phyloP scores from a whole-genome alignment of 176 grass and related monocot species.

The Ampelocalamus luodianensis region DNA sequence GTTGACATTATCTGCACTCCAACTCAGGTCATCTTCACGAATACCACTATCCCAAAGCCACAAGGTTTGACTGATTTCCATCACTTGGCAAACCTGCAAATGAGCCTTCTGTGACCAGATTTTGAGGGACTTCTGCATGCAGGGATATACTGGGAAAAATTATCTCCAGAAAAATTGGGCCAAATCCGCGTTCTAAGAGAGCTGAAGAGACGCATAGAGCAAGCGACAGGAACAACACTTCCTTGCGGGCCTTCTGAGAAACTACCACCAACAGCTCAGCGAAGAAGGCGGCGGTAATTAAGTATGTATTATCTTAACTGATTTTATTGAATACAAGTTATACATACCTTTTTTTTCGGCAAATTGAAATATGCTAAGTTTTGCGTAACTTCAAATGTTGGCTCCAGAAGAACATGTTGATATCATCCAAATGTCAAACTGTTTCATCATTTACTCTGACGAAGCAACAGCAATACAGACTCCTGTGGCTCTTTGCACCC shows the following conservation, averaged over 20 bases:
- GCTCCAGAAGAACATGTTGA: neutral
- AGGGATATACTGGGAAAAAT: slow-evolving; percentile 97
- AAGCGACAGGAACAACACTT: slow-evolving; percentile 65
- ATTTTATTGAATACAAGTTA: slow-evolving; percentile 2
- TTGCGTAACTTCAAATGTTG: neutral
- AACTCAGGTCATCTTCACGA: slow-evolving; percentile 86
- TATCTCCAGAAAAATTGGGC: slow-evolving; percentile 85
- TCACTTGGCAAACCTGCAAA: slow-evolving; percentile 22
- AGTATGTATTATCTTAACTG: slow-evolving; percentile 22
- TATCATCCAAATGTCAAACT: neutral
- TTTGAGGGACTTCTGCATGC: slow-evolving; percentile 22
- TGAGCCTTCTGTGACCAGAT: neutral
- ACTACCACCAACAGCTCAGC: slow-evolving; percentile 84
- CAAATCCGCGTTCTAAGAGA: slow-evolving; percentile 86
- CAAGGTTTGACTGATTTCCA: slow-evolving; percentile 59
- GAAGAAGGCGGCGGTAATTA: slow-evolving; percentile 30
- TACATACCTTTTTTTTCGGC: neutral
- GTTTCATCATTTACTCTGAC: neutral
- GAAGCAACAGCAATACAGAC: neutral
- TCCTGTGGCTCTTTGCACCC: neutral
- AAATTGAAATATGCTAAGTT: slow-evolving; percentile 22
- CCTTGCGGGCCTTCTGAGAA: slow-evolving; percentile 83
- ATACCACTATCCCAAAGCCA: slow-evolving; percentile 82
- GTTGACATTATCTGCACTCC: slow-evolving; percentile 95
- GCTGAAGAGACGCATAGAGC: slow-evolving; percentile 80